Percentiles rank a stretch among this genome's conserved stretches.
phyloP scores from a whole-genome alignment of 305 asterid genomes.

The Salvia sclarea region DNA sequence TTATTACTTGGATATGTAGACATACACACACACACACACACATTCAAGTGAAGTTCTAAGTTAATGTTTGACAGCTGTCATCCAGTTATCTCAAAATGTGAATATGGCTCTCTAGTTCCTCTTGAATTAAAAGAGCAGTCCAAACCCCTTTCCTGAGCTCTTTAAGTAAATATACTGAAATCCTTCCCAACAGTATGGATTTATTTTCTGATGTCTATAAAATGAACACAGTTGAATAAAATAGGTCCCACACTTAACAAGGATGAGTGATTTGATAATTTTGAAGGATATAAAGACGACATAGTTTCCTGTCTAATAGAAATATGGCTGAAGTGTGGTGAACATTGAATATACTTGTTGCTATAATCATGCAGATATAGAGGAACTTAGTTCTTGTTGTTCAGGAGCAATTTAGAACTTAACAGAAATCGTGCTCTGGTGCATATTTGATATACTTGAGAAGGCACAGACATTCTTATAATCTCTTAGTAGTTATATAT shows the following conservation, averaged over 20 bases:
- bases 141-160: not conserved
- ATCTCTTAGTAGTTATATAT: not conserved
- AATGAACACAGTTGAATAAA: not conserved
- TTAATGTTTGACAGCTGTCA: not conserved
- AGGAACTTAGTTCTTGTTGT: not conserved
- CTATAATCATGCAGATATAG: not conserved
- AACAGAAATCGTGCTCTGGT: not conserved
- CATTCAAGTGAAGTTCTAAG: not conserved
- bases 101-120: constrained; percentile 4
- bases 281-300: not conserved
- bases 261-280: constrained; percentile 6
- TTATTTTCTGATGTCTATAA: not conserved
- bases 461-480: not conserved
- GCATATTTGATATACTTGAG: not conserved
- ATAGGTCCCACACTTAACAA: constrained; percentile 9
- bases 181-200: not conserved
- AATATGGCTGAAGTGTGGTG: not conserved
- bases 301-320: not conserved
- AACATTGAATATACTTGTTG: no score
- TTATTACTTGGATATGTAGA: not conserved
- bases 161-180: not conserved
- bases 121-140: not conserved
- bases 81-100: not conserved
- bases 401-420: not conserved
- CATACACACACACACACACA: not conserved